Base-by-base conservation (phyloP, 73 alveolate genomes). In the Uronychia setigera region DNA sequence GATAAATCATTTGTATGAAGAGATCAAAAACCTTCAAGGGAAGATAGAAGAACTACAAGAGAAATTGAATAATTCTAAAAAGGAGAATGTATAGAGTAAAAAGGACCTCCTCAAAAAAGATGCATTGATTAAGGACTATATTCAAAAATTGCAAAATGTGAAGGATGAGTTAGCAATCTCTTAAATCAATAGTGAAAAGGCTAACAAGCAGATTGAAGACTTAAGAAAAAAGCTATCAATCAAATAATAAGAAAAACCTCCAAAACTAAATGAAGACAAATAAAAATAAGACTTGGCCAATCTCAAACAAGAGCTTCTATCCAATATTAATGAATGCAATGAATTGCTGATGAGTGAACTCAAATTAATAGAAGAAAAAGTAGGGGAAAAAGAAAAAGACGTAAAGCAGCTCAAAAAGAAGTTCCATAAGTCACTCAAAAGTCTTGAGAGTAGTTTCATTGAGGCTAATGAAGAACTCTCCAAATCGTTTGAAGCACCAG, bases 381-480 rank as follows among this genome's bases (percentile, higher is more conserved):
- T 76, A 1, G 46, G 19, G 19, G 81, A 76, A 32, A 76, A 76
- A 27, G 81, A 76, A 29, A 29, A 9, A 9, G 1, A 30, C 25
- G 27, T 76, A 1, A 26, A 76, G 27, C 1, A 26, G 1, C 81
- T 76, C 9, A 76, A 76, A 32, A 13, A 76, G 59, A 26, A 30
- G 9, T 32, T 76, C 1, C 58, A 26, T 5, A 26, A 76, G 1
- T 28, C 25, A 30, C 81, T 76, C n/a, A 1, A 76, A 31, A 29
- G 30, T 5, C 9, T 76, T 26, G 81, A 76, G 32, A 28, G 26
- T 31, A 26, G 58, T 5, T 31, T 76, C n/a, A 76, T 76, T 29
- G 81, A 76, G 32, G 81, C 81, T 5, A 76, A 76, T 27, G 81
- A 76, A 30, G 81, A 76, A 76, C 81, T 76, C 58, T 13, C 28